Evolutionary conservation across 192 early-diverging fungal genomes (phyloP).

Genomic region (Phlyctochytrium bullatum): DNA sequence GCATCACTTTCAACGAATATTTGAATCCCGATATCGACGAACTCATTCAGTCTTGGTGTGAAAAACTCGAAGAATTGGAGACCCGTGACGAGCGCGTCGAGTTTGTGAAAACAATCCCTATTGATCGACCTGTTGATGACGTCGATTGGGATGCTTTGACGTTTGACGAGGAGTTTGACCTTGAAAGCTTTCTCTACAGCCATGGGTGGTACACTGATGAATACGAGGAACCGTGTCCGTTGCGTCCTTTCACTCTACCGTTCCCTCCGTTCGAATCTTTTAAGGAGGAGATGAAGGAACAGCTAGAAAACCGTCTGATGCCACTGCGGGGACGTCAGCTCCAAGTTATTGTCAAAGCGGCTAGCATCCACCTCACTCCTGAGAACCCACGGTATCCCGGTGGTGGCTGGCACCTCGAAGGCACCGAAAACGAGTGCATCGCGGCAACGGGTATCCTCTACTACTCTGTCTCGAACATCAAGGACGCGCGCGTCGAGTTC

Average conservation of each 20-base stretch:
- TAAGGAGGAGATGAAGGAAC: neutral
- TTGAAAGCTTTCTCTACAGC: neutral
- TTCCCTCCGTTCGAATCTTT: neutral
- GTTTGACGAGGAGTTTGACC: neutral
- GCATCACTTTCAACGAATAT: neutral
- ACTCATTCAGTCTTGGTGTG: too few species aligned
- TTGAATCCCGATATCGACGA: conserved; percentile 27
- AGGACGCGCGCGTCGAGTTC: conserved; percentile 58
- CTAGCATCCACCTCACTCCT: conserved; percentile 66
- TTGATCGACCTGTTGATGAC: neutral
- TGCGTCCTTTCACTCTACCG: too few species aligned
- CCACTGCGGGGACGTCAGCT: conserved; percentile 34
- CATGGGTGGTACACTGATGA: too few species aligned
- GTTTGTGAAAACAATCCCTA: conserved; percentile 9
- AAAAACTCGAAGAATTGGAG: conserved; percentile 10
- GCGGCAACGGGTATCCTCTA: conserved; percentile 73
- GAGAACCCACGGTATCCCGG: conserved; percentile 57
- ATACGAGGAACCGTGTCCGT: too few species aligned
- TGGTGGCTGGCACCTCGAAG: conserved; percentile 70
- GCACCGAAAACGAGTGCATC: conserved; percentile 68
- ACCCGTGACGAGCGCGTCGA: conserved; percentile 22
- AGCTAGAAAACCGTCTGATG: neutral
- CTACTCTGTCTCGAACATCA: conserved; percentile 69
- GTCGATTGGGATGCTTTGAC: conserved; percentile 3
- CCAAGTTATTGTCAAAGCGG: conserved; percentile 72